Conservation (phyloP, 495 filamentous ascomycete genomes). For the Talaromyces borbonicus region DNA sequence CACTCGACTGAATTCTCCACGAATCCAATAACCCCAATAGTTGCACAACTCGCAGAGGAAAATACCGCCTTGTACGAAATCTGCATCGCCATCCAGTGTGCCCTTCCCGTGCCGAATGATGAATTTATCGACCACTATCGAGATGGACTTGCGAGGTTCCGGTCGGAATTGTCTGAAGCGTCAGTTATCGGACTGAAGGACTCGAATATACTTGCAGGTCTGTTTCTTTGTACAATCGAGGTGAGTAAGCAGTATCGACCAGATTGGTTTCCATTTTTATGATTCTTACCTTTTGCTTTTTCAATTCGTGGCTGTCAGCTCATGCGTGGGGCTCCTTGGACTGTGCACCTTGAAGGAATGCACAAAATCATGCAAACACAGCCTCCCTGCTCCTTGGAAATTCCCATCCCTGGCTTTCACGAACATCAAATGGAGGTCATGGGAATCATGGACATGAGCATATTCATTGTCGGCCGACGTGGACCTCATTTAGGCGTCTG, state of each 20-base stretch:
- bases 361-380: slow-evolving; percentile 23
- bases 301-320: no score
- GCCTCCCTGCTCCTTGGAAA: slow-evolving; percentile 5
- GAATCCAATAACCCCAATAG: slow-evolving; percentile 14
- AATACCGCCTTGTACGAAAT: slow-evolving; percentile 24
- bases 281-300: background rate
- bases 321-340: slow-evolving; percentile 27
- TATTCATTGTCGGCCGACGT: slow-evolving; percentile 21
- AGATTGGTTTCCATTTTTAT: background rate
- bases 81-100: slow-evolving; percentile 24
- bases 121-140: slow-evolving; percentile 27
- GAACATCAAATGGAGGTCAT: slow-evolving; percentile 27
- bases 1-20: slow-evolving; percentile 23
- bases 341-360: slow-evolving; percentile 31
- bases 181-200: slow-evolving; percentile 16
- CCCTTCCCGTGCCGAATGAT: slow-evolving; percentile 7
- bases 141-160: slow-evolving; percentile 19
- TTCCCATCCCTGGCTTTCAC: slow-evolving; percentile 12
- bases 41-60: slow-evolving; percentile 20
- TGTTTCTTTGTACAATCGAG: slow-evolving; percentile 28
- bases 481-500: slow-evolving; percentile 22
- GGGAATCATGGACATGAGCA: slow-evolving; percentile 28
- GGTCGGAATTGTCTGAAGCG: slow-evolving; percentile 20
- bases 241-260: slow-evolving; percentile 13
- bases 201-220: slow-evolving; percentile 24